phyloP scores from a whole-genome alignment of 805 yeast genomes.

The Maudiozyma pseudohumilis region DNA sequence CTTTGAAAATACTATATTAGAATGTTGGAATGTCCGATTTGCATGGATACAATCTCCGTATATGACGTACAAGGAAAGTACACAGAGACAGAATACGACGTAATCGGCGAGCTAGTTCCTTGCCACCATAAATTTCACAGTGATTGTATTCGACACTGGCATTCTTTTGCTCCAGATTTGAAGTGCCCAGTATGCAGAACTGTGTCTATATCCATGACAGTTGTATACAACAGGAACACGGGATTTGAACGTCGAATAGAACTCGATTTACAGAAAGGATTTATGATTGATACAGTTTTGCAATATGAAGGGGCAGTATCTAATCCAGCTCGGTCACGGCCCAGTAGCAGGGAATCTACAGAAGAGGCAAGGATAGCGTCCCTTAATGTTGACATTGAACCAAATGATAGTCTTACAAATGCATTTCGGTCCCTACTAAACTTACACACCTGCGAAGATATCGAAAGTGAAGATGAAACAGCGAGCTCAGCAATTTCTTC shows the following conservation, averaged over 20 bases:
- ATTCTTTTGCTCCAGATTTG: conserved; percentile 15
- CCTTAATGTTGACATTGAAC: no score
- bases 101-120: conserved; percentile 28
- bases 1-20: conserved; percentile 5
- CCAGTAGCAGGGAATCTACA: no score
- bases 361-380: no score
- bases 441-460: no score
- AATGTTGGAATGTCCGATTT: conserved; percentile 45
- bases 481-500: no score
- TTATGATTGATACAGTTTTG: conserved; percentile 4
- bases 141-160: conserved; percentile 50
- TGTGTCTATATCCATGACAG: conserved; percentile 8
- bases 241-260: conserved; percentile 2
- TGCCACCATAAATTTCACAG: conserved; percentile 52
- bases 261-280: conserved; percentile 12
- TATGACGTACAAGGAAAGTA: background rate
- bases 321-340: no score
- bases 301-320: conserved; percentile 1
- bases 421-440: no score
- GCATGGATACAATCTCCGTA: conserved; percentile 37
- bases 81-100: conserved; percentile 9
- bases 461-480: no score
- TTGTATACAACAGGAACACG: conserved; percentile 6
- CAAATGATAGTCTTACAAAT: background rate
- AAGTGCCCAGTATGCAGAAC: conserved; percentile 26